phyloP scores from a whole-genome alignment of 202 grass and related monocot genomes.

The Panicum hallii region DNA sequence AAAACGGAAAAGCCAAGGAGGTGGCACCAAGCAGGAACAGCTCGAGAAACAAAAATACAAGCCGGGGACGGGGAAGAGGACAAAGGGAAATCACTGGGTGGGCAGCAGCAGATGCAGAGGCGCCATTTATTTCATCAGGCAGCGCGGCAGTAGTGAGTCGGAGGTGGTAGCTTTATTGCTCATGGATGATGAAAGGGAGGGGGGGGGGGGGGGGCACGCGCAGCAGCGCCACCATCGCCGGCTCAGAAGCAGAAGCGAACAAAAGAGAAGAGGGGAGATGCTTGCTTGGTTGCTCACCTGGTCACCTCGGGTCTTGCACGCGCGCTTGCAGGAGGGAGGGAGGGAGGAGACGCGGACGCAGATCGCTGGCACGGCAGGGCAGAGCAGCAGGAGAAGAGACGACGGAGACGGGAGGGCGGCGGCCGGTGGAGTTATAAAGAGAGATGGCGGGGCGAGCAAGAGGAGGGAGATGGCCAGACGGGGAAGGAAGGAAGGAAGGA shows the following conservation, averaged over 20 bases:
- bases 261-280: conserved; percentile 33
- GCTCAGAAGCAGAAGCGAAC: background rate
- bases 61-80: conserved; percentile 6
- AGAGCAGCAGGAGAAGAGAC: background rate
- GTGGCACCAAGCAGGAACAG: conserved; percentile 47
- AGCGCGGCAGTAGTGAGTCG: too few species aligned
- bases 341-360: background rate
- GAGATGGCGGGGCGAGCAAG: background rate
- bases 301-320: background rate
- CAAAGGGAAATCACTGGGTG: conserved; percentile 33
- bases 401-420: too few species aligned
- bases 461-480: background rate
- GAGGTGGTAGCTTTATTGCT: too few species aligned
- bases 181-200: too few species aligned
- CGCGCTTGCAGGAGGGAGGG: background rate
- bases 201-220: too few species aligned
- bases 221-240: background rate
- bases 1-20: conserved; percentile 30
- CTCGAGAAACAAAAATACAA: conserved; percentile 38
- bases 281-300: conserved; percentile 28
- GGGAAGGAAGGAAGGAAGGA: background rate
- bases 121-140: conserved; percentile 37
- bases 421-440: conserved; percentile 28
- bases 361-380: too few species aligned
- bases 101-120: background rate